These are phyloP conservation scores for Candida ascalaphidarum DNA, from an alignment of 805 yeast species.

Conservation along the genomic window DNA sequence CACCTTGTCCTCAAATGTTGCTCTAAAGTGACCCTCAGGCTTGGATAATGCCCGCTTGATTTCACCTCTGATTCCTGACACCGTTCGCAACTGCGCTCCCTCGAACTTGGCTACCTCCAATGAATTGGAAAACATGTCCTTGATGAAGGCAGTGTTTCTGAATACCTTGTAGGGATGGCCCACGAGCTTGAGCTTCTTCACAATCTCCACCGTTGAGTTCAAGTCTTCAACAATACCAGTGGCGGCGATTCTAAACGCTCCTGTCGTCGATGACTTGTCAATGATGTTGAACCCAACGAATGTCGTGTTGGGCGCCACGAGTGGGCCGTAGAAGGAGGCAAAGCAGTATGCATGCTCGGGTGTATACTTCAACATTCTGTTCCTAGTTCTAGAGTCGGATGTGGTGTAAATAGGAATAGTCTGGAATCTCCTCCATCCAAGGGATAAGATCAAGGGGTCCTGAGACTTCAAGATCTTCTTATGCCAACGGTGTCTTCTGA, in stretches of 20 bases:
- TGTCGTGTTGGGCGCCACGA: slow-evolving; percentile 95
- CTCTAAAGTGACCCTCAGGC: slow-evolving; percentile 94
- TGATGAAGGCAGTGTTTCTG: slow-evolving; percentile 94
- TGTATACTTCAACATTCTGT: slow-evolving; percentile 94
- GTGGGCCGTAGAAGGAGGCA: slow-evolving; percentile 94
- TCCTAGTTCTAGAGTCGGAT: slow-evolving; percentile 94
- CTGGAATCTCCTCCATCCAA: slow-evolving; percentile 99
- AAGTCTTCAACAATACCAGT: slow-evolving; percentile 95
- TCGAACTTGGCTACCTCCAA: slow-evolving; percentile 96
- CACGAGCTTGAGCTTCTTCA: slow-evolving; percentile 88
- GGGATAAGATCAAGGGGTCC: slow-evolving; percentile 86
- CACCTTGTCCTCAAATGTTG: slow-evolving; percentile 93
- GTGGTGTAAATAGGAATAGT: slow-evolving; percentile 94
- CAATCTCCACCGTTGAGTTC: slow-evolving; percentile 84
- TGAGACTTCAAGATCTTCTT: slow-evolving; percentile 90
- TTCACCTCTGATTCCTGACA: slow-evolving; percentile 96
- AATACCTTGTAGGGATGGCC: slow-evolving; percentile 92
- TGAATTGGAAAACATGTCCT: slow-evolving; percentile 89
- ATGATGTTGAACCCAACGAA: slow-evolving; percentile 92
- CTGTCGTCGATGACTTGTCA: slow-evolving; percentile 75
- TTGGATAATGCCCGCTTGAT: slow-evolving; percentile 88
- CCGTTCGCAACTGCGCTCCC: slow-evolving; percentile 95
- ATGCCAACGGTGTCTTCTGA: slow-evolving; percentile 99
- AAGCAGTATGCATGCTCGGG: slow-evolving; percentile 97
- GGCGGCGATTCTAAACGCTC: slow-evolving; percentile 90